These are phyloP conservation scores for Symbiodinium natans DNA, from an alignment of 73 alveolate genomes.

Conservation along the genomic window DNA sequence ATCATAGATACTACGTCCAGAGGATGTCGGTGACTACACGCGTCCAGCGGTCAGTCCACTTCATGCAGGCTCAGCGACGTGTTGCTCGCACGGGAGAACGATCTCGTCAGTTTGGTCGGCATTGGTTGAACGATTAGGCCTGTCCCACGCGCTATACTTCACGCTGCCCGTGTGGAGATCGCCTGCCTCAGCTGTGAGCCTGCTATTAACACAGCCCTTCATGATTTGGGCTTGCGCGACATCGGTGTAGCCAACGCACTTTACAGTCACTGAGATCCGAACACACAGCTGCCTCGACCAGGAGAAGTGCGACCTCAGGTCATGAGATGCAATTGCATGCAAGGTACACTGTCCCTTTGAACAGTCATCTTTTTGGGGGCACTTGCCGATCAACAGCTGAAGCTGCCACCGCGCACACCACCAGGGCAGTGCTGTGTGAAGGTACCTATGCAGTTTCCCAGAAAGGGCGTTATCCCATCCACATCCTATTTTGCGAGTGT, in stretches of 20 bases:
- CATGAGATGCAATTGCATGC: no score
- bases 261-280: no score
- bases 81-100: no score
- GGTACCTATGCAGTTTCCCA: neutral
- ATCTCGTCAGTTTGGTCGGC: no score
- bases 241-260: no score
- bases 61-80: no score
- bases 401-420: slow-evolving; percentile 31
- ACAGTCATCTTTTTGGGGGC: neutral
- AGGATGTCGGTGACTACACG: no score
- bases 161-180: neutral
- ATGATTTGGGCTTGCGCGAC: neutral
- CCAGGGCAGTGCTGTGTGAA: slow-evolving; percentile 69
- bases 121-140: no score
- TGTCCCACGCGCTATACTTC: no score
- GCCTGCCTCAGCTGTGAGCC: neutral
- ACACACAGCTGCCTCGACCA: slow-evolving; percentile 43
- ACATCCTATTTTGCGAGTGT: neutral
- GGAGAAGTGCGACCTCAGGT: slow-evolving; percentile 20
- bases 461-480: neutral
- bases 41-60: no score
- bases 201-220: neutral
- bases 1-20: no score
- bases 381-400: neutral
- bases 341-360: no score